These are phyloP conservation scores for Aschersonia sp. DNA, from an alignment of 2,329 filamentous ascomycete genomes.

Conservation along the genomic window DNA sequence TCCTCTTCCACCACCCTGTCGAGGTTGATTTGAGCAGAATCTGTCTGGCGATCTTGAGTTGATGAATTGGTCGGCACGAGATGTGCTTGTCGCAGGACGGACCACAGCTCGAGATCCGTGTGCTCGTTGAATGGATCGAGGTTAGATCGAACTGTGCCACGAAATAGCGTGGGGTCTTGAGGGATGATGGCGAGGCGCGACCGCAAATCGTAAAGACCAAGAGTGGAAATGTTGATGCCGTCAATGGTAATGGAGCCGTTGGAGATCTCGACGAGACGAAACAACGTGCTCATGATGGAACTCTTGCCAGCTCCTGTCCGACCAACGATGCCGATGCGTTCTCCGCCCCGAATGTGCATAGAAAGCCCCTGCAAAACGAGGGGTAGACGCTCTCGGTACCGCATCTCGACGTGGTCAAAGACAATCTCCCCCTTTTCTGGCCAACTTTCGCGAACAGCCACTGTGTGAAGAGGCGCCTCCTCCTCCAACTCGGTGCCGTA, in stretches of 20 bases:
- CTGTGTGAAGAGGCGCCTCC: constrained; percentile 69
- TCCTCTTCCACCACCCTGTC: constrained; percentile 84
- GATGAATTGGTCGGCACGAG: constrained; percentile 46
- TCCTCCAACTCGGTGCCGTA: constrained; percentile 80
- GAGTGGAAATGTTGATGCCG: constrained; percentile 53
- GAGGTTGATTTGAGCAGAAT: constrained; percentile 60
- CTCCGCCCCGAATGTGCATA: constrained; percentile 61
- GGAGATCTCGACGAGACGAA: constrained; percentile 57
- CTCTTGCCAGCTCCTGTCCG: constrained; percentile 74
- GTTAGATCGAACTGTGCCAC: constrained; percentile 64
- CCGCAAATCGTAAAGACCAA: constrained; percentile 62
- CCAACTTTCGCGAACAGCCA: constrained; percentile 62
- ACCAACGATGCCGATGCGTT: constrained; percentile 69
- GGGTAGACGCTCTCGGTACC: constrained; percentile 57
- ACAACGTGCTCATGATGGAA: constrained; percentile 70
- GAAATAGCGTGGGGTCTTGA: constrained; percentile 73
- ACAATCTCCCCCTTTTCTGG: constrained; percentile 73
- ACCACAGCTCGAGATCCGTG: constrained; percentile 64
- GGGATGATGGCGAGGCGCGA: constrained; percentile 71
- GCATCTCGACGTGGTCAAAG: constrained; percentile 65
- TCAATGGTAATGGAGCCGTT: constrained; percentile 50
- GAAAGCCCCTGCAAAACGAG: constrained; percentile 56
- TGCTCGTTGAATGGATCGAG: constrained; percentile 72
- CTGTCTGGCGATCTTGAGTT: constrained; percentile 62
- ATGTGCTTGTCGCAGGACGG: constrained; percentile 61